phyloP scores from a whole-genome alignment of 2,329 filamentous ascomycete species.

The Pseudogymnoascus sp. region DNA sequence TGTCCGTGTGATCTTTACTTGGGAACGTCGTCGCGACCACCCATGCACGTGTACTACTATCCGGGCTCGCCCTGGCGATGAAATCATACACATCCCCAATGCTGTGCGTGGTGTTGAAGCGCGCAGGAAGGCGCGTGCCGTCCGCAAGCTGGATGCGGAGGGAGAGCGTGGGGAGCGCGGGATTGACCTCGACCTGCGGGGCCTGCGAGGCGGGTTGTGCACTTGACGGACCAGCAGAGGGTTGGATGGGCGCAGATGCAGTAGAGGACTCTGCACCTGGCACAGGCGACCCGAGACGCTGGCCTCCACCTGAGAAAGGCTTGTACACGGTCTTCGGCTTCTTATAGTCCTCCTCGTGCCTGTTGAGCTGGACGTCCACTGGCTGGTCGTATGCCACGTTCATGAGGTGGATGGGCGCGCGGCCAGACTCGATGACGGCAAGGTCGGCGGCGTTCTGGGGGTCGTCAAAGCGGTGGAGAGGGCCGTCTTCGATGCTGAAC shows the following conservation, averaged over 20 bases:
- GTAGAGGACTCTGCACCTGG: constrained; percentile 46
- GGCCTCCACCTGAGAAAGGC: constrained; percentile 64
- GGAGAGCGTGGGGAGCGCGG: constrained; percentile 57
- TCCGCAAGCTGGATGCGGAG: constrained; percentile 73
- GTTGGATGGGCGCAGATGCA: constrained; percentile 23
- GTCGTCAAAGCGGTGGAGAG: constrained; percentile 70
- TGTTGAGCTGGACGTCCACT: constrained; percentile 66
- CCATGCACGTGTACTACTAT: constrained; percentile 51
- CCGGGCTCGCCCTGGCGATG: constrained; percentile 54
- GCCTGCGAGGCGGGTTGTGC: constrained; percentile 22
- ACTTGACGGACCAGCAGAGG: constrained; percentile 27
- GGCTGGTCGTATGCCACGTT: constrained; percentile 66
- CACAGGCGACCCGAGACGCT: constrained; percentile 68
- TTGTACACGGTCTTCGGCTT: constrained; percentile 66
- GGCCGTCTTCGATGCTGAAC: constrained; percentile 77
- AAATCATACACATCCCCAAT: constrained; percentile 71
- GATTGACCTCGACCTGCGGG: constrained; percentile 45
- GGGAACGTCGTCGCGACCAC: constrained; percentile 77
- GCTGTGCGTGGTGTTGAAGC: constrained; percentile 74
- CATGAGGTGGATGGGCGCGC: constrained; percentile 69
- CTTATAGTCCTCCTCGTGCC: constrained; percentile 66
- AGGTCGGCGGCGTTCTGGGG: constrained; percentile 64
- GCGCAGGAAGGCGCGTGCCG: constrained; percentile 65
- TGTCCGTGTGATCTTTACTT: constrained; percentile 69
- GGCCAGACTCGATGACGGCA: constrained; percentile 66